These are phyloP conservation scores for Cladosporium sp. DNA, from an alignment of 2,329 filamentous ascomycete genomes.

Conservation along the genomic window DNA sequence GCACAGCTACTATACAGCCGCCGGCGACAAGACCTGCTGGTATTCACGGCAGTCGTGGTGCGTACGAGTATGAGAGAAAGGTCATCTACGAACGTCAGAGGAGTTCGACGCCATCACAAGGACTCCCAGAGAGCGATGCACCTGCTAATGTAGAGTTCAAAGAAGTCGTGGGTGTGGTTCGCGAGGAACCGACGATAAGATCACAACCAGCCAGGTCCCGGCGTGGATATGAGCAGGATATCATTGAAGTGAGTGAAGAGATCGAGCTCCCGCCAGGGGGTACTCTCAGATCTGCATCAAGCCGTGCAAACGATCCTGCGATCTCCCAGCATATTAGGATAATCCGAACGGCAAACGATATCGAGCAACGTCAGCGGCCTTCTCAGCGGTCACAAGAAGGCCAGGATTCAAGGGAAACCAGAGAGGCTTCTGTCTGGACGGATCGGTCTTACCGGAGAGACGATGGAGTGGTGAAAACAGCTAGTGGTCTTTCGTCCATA, in stretches of 20 bases:
- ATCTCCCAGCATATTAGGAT: background rate
- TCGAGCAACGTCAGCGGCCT: background rate
- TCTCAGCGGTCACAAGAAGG: background rate
- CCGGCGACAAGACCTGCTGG: background rate
- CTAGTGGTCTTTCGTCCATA: conserved; percentile 1
- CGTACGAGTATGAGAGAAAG: background rate
- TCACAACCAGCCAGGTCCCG: background rate
- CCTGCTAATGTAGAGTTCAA: conserved; percentile 4
- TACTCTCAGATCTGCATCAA: background rate
- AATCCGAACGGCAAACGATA: background rate
- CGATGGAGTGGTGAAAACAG: background rate
- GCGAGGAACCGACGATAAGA: background rate
- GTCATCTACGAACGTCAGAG: background rate
- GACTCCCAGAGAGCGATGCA: background rate
- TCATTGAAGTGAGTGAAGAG: conserved; percentile 15
- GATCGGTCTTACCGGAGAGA: background rate
- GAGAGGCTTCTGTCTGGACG: background rate
- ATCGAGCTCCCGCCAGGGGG: conserved; percentile 5
- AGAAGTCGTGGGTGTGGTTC: background rate
- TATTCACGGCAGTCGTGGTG: background rate
- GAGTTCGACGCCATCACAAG: background rate
- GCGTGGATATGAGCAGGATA: background rate
- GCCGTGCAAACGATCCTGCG: background rate
- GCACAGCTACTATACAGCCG: background rate
- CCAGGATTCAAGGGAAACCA: background rate